These are phyloP conservation scores for Suillus decipiens DNA, from an alignment of 768 basidiomycete genomes.

Conservation along the genomic window DNA sequence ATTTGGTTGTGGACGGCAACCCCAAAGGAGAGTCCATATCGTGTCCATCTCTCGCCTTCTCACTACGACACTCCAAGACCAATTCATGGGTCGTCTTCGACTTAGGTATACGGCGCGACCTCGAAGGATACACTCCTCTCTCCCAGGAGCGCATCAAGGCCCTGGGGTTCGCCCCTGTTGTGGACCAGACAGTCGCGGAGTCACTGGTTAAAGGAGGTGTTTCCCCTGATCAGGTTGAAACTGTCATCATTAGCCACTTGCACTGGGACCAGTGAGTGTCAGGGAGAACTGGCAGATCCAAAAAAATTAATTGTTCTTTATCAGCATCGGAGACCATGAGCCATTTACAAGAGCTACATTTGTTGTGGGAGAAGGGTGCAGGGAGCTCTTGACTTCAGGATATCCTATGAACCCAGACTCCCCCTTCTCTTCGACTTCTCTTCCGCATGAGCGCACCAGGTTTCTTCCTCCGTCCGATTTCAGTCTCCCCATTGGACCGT, in stretches of 20 bases:
- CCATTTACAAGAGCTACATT: constrained; percentile 46
- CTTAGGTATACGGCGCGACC: constrained; percentile 51
- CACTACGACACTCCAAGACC: constrained; percentile 13
- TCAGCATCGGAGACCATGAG: constrained; percentile 44
- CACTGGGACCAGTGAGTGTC: constrained; percentile 52
- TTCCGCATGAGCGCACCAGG: constrained; percentile 36
- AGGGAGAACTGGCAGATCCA: constrained; percentile 38
- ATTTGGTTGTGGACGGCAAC: constrained; percentile 13
- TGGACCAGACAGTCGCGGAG: constrained; percentile 36
- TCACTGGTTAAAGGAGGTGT: constrained; percentile 49
- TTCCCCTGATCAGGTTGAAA: constrained; percentile 41
- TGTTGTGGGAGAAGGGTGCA: constrained; percentile 42
- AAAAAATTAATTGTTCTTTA: constrained; percentile 46
- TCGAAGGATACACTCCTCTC: constrained; percentile 39
- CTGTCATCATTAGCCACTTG: constrained; percentile 49
- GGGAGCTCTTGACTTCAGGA: constrained; percentile 33
- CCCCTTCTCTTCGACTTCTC: constrained; percentile 29
- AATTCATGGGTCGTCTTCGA: constrained; percentile 42
- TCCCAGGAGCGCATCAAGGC: constrained; percentile 31
- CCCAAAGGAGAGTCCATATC: constrained; percentile 3
- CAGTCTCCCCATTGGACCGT: constrained; percentile 44
- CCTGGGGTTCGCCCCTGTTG: constrained; percentile 23
- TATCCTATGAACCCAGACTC: constrained; percentile 43
- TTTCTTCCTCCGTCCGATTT: constrained; percentile 36
- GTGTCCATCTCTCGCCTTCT: constrained; percentile 19